Evolutionary conservation across 768 basidiomycete genomes (phyloP), one percentile per base, ranked within the genome.

Genomic region (Lactarius indigo): DNA sequence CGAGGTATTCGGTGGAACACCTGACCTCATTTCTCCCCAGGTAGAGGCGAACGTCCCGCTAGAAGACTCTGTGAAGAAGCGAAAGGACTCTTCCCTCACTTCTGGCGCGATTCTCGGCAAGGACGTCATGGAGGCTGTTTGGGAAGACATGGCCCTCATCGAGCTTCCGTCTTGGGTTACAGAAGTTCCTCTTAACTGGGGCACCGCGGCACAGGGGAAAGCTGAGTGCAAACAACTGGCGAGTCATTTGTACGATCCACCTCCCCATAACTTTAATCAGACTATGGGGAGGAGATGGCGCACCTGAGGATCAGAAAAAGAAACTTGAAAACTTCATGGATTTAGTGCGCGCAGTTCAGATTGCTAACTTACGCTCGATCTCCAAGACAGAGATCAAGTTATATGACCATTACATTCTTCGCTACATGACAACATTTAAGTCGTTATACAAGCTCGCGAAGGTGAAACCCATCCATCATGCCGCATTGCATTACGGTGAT

Each of bases 161-260:
- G n/a, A n/a, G n/a, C n/a, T n/a, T n/a, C n/a, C n/a, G n/a, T n/a
- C n/a, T n/a, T n/a, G n/a, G n/a, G n/a, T n/a, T n/a, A n/a, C n/a
- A n/a, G n/a, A n/a, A n/a, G 76, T 74, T 0, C 79, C 79, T 2
- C 57, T n/a, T 2, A 71, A 76, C 42, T 76, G 77, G 74, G 78
- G 77, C 0, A 76, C 75, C 1, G 47, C 73, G 0, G 33, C 68
- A 1, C 71, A n/a, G 72, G 4, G 77, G 78, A 0, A 77, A 77
- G 56, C 72, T 80, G 2, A 77, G 70, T 47, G 78, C 79, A 0
- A 74, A 79, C 50, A 75, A 81, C 35, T 80, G 77, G 76, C 57
- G 75, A 2, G 72, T 72, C 1, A 66, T 75, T 3, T 76, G 75
- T 63, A 73, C 73, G 0, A 71, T 81, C 26, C 74, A 78, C 62